These are phyloP conservation scores for Pichia manshurica DNA, from an alignment of 805 yeast genomes.

Conservation along the genomic window DNA sequence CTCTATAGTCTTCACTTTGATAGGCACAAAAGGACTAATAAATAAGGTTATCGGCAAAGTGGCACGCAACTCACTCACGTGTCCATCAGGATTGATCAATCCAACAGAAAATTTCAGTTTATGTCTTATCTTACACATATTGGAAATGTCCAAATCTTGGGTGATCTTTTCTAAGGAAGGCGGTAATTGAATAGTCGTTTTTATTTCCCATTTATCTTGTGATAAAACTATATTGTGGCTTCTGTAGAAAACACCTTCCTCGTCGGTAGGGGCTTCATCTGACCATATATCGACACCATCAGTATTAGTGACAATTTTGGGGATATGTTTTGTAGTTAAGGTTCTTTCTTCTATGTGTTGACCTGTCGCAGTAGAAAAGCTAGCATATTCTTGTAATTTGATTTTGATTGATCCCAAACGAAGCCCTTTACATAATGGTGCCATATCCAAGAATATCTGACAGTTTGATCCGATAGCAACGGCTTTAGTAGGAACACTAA, in stretches of 20 bases:
- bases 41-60: slow-evolving; percentile 64
- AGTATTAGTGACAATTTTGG: slow-evolving; percentile 33
- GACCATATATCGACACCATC: slow-evolving; percentile 39
- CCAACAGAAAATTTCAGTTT: slow-evolving; percentile 78
- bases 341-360: slow-evolving; percentile 59
- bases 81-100: slow-evolving; percentile 84
- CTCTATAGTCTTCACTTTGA: slow-evolving; percentile 41
- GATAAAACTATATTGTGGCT: slow-evolving; percentile 27
- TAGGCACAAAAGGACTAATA: slow-evolving; percentile 68
- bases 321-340: slow-evolving; percentile 43
- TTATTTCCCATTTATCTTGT: slow-evolving; percentile 71
- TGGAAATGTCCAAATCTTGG: slow-evolving; percentile 76
- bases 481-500: slow-evolving; percentile 82
- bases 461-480: slow-evolving; percentile 81
- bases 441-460: slow-evolving; percentile 62
- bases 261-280: slow-evolving; percentile 27
- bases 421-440: slow-evolving; percentile 79
- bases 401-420: slow-evolving; percentile 68
- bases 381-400: slow-evolving; percentile 59
- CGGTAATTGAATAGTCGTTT: slow-evolving; percentile 58
- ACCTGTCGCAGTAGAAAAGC: slow-evolving; percentile 51
- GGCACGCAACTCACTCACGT: slow-evolving; percentile 85
- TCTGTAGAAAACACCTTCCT: slow-evolving; percentile 36
- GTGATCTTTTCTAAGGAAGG: slow-evolving; percentile 68
- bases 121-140: slow-evolving; percentile 77